Percentiles rank a stretch among this genome's conserved stretches.
These are phyloP conservation scores for Hypoxylon sp. DNA, from an alignment of 2,329 filamentous ascomycete genomes.

Conservation along the genomic window DNA sequence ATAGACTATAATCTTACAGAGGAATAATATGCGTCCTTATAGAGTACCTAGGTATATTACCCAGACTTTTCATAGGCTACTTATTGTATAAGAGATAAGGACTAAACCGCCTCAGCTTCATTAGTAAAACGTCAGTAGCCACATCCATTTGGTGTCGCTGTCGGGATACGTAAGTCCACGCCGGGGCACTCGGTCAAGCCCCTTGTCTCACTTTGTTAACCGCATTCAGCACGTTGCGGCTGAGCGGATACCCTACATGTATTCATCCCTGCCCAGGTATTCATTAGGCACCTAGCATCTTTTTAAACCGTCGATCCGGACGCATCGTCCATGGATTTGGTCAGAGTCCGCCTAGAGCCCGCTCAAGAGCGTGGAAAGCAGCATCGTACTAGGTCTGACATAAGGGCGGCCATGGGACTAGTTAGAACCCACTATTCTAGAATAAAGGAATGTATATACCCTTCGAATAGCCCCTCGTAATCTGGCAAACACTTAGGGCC, in stretches of 20 bases:
- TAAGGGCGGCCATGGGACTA: neutral
- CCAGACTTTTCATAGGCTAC: neutral
- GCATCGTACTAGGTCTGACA: neutral
- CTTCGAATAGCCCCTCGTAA: neutral
- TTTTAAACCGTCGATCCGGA: neutral
- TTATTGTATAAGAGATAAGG: neutral
- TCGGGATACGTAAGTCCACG: neutral
- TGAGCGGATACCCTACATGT: neutral
- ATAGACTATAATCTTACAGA: slow-evolving; percentile 9
- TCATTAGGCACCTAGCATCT: neutral
- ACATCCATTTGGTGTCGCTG: neutral
- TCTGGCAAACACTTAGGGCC: neutral
- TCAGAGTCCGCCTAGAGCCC: neutral
- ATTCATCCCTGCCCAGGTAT: neutral
- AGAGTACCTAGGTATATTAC: too few species aligned
- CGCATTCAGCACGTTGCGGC: neutral
- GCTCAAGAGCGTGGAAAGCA: neutral
- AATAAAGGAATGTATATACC: too few species aligned
- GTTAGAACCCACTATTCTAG: too few species aligned
- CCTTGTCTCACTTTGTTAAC: neutral
- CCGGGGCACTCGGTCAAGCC: neutral
- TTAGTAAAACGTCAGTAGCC: neutral
- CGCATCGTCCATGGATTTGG: neutral
- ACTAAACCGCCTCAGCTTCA: neutral
- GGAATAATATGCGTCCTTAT: too few species aligned